phyloP scores from a whole-genome alignment of 208 protist genomes.

The Angomonas ambiguus region DNA sequence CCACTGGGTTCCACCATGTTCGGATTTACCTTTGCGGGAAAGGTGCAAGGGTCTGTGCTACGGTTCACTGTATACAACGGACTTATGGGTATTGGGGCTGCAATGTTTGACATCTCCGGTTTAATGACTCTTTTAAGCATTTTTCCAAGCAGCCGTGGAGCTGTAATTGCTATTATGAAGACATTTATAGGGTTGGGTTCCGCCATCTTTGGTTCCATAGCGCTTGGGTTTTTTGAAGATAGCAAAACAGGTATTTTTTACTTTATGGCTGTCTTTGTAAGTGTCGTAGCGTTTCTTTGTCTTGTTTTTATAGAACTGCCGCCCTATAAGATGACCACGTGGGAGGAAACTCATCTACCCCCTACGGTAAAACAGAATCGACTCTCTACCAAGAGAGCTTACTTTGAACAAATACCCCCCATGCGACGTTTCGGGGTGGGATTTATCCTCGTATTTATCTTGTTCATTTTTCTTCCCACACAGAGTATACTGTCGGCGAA shows the following conservation, averaged over 20 bases:
- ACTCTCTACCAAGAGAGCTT: constrained; percentile 35
- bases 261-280: constrained; percentile 36
- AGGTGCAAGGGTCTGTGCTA: constrained; percentile 41
- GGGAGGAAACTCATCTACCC: constrained; percentile 38
- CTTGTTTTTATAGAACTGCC: constrained; percentile 61
- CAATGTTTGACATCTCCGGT: constrained; percentile 63
- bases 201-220: constrained; percentile 58
- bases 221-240: constrained; percentile 64
- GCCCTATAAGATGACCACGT: constrained; percentile 67
- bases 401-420: constrained; percentile 67
- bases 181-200: constrained; percentile 85
- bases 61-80: constrained; percentile 52
- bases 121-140: constrained; percentile 78
- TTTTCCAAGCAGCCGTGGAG: constrained; percentile 72
- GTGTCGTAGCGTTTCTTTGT: constrained; percentile 32
- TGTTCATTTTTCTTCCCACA: constrained; percentile 62
- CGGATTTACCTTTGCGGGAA: constrained; percentile 52
- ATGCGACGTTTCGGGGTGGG: constrained; percentile 54
- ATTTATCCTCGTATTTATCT: constrained; percentile 43
- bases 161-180: constrained; percentile 83
- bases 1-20: constrained; percentile 49
- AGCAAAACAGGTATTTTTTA: constrained; percentile 54
- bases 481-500: constrained; percentile 49
- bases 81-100: constrained; percentile 38
- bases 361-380: constrained; percentile 24